Conservation (phyloP, 331 rosid species). For the Erythrophleum ivorense region DNA sequence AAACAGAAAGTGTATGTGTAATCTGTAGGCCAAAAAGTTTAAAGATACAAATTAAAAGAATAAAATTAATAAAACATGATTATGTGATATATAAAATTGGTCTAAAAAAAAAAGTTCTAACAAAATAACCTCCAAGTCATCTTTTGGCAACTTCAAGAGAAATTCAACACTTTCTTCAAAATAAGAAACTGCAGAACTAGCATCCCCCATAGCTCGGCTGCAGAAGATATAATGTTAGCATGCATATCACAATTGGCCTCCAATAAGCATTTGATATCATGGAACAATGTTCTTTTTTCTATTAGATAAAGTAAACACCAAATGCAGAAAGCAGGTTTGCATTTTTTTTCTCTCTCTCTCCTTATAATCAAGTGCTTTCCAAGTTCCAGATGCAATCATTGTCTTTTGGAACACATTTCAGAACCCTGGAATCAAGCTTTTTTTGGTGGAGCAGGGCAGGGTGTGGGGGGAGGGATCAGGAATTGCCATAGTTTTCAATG, state of each 20-base stretch:
- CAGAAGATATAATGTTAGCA: conserved; percentile 34
- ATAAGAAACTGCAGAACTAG: conserved; percentile 72
- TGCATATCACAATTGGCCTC: conserved; percentile 11
- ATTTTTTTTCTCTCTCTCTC: not conserved
- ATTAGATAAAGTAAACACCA: not conserved
- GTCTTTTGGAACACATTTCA: not conserved
- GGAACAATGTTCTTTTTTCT: conserved; percentile 12
- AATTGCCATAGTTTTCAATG: not conserved
- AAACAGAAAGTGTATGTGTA: conserved; percentile 90
- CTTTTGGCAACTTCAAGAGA: conserved; percentile 78
- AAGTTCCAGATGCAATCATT: not conserved
- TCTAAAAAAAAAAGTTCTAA: not conserved
- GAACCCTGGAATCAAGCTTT: not conserved
- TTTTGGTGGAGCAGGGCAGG: not conserved
- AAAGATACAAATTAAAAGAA: conserved; percentile 25
- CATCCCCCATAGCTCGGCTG: conserved; percentile 92
- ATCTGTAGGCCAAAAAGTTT: conserved; percentile 52
- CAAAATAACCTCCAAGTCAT: conserved; percentile 74
- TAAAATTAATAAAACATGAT: not conserved
- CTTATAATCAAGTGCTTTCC: not conserved
- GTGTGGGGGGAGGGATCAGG: not conserved
- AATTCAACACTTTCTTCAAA: conserved; percentile 90
- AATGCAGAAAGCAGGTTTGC: not conserved
- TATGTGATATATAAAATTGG: not conserved
- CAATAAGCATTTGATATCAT: conserved; percentile 27